These are phyloP conservation scores for Torulaspora maleeae DNA, from an alignment of 805 yeast genomes.

Conservation along the genomic window DNA sequence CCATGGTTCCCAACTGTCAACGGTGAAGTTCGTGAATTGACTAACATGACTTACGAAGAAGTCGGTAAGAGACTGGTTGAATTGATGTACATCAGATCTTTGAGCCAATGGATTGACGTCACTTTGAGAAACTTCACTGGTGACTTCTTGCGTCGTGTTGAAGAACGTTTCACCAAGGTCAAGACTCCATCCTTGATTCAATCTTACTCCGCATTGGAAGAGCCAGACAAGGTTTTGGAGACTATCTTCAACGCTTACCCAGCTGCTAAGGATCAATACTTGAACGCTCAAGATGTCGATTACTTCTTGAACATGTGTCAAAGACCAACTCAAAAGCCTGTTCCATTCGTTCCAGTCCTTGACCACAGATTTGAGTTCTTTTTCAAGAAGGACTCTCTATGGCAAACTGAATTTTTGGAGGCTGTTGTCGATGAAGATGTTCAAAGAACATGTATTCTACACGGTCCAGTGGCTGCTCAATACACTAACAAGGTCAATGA, in stretches of 20 bases:
- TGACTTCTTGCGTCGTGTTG: conserved; percentile 85
- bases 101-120: conserved; percentile 80
- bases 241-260: conserved; percentile 65
- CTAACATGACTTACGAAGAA: conserved; percentile 93
- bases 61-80: conserved; percentile 84
- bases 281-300: conserved; percentile 94
- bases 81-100: conserved; percentile 75
- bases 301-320: conserved; percentile 79
- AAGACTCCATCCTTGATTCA: conserved; percentile 67
- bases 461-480: conserved; percentile 98
- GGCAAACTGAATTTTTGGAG: conserved; percentile 98
- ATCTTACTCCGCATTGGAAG: conserved; percentile 59
- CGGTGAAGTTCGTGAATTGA: conserved; percentile 80
- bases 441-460: conserved; percentile 97
- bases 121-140: conserved; percentile 84
- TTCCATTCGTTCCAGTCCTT: conserved; percentile 93
- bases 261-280: conserved; percentile 69
- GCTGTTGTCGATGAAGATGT: conserved; percentile 95
- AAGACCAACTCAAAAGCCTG: conserved; percentile 90
- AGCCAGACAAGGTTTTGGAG: conserved; percentile 59
- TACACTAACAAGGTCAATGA: conserved; percentile 82
- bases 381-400: conserved; percentile 97
- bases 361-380: conserved; percentile 92
- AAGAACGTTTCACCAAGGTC: conserved; percentile 80
- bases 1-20: conserved; percentile 87